Conservation (phyloP, 1,284 basidiomycete genomes). For the Ganoderma lingzhi region DNA sequence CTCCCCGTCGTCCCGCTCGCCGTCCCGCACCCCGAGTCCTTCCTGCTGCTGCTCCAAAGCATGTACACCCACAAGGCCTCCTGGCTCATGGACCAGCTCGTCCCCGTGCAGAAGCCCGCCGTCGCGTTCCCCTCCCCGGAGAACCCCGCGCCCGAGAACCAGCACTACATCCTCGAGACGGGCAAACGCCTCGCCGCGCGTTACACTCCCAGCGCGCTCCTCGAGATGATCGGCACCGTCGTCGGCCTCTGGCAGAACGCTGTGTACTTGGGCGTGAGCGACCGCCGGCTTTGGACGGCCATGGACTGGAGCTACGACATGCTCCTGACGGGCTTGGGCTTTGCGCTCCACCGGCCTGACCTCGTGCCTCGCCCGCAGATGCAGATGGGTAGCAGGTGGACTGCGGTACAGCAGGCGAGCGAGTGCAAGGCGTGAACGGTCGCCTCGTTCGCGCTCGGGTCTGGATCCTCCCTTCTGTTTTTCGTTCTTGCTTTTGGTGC, state of each 20-base stretch:
- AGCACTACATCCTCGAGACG: constrained; percentile 35
- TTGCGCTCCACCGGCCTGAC: constrained; percentile 25
- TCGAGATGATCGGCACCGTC: constrained; percentile 50
- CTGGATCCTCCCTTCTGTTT: background rate
- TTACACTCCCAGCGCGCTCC: constrained; percentile 44
- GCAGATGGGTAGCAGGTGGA: background rate
- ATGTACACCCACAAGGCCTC: constrained; percentile 68
- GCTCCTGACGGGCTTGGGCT: constrained; percentile 53
- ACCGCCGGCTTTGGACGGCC: constrained; percentile 61
- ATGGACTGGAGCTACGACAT: constrained; percentile 67
- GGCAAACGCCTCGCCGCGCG: constrained; percentile 42
- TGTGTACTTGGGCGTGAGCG: constrained; percentile 65
- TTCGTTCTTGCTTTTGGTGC: constrained; percentile 9
- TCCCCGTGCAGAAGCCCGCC: constrained; percentile 53
- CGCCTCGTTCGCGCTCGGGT: background rate
- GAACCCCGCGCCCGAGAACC: constrained; percentile 27
- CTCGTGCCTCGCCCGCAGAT: constrained; percentile 24
- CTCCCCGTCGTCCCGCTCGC: constrained; percentile 70
- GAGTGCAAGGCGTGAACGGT: constrained; percentile 16
- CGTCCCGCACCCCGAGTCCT: constrained; percentile 70
- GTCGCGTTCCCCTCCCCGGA: constrained; percentile 25
- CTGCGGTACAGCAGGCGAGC: background rate
- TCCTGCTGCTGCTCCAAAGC: constrained; percentile 64
- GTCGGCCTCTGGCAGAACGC: constrained; percentile 71
- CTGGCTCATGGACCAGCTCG: constrained; percentile 54